Conservation (phyloP, 1,284 basidiomycete species). For the Inonotus obliquus region DNA sequence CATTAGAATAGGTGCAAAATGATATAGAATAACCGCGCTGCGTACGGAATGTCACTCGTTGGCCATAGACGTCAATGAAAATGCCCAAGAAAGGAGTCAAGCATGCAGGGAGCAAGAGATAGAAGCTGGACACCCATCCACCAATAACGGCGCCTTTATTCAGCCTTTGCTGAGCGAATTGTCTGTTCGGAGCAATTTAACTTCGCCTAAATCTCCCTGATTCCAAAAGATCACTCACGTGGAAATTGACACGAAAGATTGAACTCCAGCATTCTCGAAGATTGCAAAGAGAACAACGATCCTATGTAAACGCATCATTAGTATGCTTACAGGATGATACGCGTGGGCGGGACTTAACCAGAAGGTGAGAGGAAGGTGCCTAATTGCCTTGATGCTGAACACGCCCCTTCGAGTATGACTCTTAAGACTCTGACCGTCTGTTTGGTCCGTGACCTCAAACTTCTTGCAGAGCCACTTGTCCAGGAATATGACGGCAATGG, state of each 20-base stretch:
- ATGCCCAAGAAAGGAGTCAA: slow-evolving; percentile 41
- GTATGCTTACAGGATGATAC: not conserved
- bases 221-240: slow-evolving; percentile 28
- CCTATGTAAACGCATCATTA: slow-evolving; percentile 21
- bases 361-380: slow-evolving; percentile 36
- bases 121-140: slow-evolving; percentile 46
- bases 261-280: slow-evolving; percentile 43
- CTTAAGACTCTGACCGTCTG: slow-evolving; percentile 31
- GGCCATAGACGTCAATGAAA: slow-evolving; percentile 39
- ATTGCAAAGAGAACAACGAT: slow-evolving; percentile 37
- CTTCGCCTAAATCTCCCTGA: not conserved
- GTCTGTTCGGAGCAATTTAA: slow-evolving; percentile 20
- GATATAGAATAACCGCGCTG: not conserved
- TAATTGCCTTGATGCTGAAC: slow-evolving; percentile 34
- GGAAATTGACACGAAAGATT: slow-evolving; percentile 43
- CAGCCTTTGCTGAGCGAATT: slow-evolving; percentile 42
- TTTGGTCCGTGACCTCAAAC: slow-evolving; percentile 38
- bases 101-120: slow-evolving; percentile 39
- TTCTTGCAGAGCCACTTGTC: slow-evolving; percentile 35
- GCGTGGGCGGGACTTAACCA: slow-evolving; percentile 19
- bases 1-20: not conserved
- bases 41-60: slow-evolving; percentile 39
- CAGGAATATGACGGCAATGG: slow-evolving; percentile 34
- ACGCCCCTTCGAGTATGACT: slow-evolving; percentile 26
- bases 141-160: slow-evolving; percentile 43